Base-by-base conservation (phyloP, 2,329 filamentous ascomycete genomes). In the Tolypocladium album region DNA sequence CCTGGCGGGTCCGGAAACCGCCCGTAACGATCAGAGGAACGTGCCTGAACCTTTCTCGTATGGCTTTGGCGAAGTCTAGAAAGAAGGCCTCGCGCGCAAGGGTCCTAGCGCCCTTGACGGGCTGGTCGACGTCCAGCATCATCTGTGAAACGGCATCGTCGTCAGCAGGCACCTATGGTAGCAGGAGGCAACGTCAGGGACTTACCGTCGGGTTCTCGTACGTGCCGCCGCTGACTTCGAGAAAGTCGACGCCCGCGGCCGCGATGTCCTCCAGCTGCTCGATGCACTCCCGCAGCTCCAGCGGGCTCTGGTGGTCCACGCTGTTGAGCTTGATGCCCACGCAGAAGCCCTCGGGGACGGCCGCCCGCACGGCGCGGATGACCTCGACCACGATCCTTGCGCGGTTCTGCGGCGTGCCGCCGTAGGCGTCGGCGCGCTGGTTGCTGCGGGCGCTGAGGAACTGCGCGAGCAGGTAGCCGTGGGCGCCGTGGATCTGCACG, bases 201-300 rank as follows among this genome's bases (percentile, higher is more conserved):
- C 67, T 58, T 66, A 82, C 79, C 57, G 63, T 66, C 0, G 82
- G 77, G 59, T 84, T 70, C 64, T 86, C 81, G 63, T 82, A 86
- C 0, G 70, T 81, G 0, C 88, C 87, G 0, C 87, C 88, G 22
- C 80, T 84, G 34, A 90, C 79, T 70, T 90, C 87, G 2, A 90
- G 71, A 64, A 88, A 89, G 70, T 90, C 87, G 1, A 89, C 71
- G 6, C 74, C 81, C 45, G 75, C 76, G 6, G 71, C 72, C 0
- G 70, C 70, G 5, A 86, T 77, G 22, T 75, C 67, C n/a, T 74
- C 70, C 12, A 87, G 74, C 67, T 89, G 86, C 60, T 82, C 78
- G 45, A 88, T 71, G 42, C 78, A 82, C 15, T 84, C 84, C 12
- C 78, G 70, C 24, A 83, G 64, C 57, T 72, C 72, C 62, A 72